Base-by-base conservation (phyloP, 2,329 filamentous ascomycete genomes). In the Colletotrichum orchidophilum region DNA sequence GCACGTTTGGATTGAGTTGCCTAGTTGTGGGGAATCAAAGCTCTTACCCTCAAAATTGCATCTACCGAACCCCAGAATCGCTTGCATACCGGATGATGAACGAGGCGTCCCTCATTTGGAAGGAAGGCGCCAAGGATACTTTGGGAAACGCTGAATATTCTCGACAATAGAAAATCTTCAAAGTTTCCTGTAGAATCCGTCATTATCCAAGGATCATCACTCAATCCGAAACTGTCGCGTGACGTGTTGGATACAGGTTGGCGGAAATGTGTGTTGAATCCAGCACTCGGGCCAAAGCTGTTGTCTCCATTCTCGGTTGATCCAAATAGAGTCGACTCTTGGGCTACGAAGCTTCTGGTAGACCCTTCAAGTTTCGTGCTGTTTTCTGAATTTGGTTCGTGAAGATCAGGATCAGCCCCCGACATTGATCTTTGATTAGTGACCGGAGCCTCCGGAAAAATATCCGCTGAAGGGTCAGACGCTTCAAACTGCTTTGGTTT, bases 41-140 rank as follows among this genome's bases (percentile, higher is more conserved):
- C 24, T 58, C 74, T 57, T 63, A 74, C 74, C 21, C 73, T 65
- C 15, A 68, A 66, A 12, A 74, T 74, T n/a, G 57, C 26, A 29
- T 74, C 74, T 3, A 75, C 57, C 12, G 73, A 66, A 8, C 74
- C 73, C 74, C 74, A 75, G 58, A 74, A 75, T 5, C 70, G 73
- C 24, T 63, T 62, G 55, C 58, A 77, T 68, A 72, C 8, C 9
- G 42, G 24, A 26, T 60, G 63, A 21, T 39, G 12, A 8, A 39
- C 46, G 3, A 60, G 29, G n/a, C 55, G 21, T 31, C 63, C 55
- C 3, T 66, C 42, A 6, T 11, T 11, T 5, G 63, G 55, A 8
- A 66, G 31, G n/a, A 66, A 66, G 12, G 63, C 63, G 13, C 54
- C 49, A 6, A 66, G n/a, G 5, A 49, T 15, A 5, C 29, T 50